phyloP scores from a whole-genome alignment of 2,329 filamentous ascomycete genomes.

The Hypoxylon sp. region DNA sequence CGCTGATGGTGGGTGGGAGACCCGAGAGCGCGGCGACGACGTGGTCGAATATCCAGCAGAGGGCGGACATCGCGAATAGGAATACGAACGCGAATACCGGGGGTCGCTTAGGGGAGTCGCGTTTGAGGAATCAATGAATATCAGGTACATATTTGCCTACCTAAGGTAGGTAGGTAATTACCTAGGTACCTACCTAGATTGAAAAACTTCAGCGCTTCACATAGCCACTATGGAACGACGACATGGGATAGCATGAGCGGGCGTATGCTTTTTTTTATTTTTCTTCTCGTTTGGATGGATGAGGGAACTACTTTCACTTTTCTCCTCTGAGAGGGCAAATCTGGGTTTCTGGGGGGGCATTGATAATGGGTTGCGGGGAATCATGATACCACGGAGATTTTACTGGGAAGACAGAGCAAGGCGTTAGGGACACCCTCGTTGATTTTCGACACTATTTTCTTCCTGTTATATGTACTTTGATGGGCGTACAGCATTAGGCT shows the following conservation, averaged over 20 bases:
- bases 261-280: not conserved
- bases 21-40: conserved; percentile 43
- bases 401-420: conserved; percentile 2
- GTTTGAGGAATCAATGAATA: conserved; percentile 5
- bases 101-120: conserved; percentile 24
- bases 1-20: conserved; percentile 41
- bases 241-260: conserved; percentile 2
- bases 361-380: conserved; percentile 6
- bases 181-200: not conserved
- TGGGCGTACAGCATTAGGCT: too few species aligned
- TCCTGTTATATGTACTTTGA: not conserved
- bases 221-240: not conserved
- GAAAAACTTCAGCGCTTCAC: not conserved
- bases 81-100: not conserved
- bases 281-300: not conserved
- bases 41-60: conserved; percentile 50
- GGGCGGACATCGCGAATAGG: conserved; percentile 37
- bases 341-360: not conserved
- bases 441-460: not conserved
- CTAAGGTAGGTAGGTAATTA: too few species aligned
- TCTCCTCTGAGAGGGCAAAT: not conserved
- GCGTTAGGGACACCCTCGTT: conserved; percentile 19
- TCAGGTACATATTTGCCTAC: not conserved
- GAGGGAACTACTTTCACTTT: not conserved
- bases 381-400: conserved; percentile 3